These are phyloP conservation scores for Porcisia hertigi DNA, from an alignment of 208 protist species.

Conservation along the genomic window DNA sequence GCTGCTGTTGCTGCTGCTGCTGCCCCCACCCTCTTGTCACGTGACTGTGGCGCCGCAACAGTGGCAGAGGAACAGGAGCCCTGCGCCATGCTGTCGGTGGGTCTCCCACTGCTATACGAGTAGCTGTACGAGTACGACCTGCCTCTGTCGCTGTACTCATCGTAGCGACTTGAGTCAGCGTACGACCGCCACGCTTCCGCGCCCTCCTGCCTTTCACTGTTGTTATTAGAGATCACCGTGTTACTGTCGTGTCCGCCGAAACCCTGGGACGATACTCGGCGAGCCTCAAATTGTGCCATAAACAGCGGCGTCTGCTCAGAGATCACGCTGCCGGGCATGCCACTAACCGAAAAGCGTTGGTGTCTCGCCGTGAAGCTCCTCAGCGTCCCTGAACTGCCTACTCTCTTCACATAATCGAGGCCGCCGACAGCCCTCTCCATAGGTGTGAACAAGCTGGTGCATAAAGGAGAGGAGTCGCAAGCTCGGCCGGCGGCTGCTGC, in stretches of 20 bases:
- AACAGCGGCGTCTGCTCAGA: slow-evolving; percentile 4
- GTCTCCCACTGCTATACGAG: slow-evolving; percentile 11
- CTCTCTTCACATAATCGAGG: slow-evolving; percentile 2
- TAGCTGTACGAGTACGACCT: slow-evolving; percentile 20
- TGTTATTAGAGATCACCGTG: background rate
- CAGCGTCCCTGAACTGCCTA: slow-evolving; percentile 5
- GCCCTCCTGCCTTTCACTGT: background rate
- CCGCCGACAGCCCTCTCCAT: background rate
- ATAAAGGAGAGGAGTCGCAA: background rate
- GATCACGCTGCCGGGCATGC: background rate
- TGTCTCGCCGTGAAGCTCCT: slow-evolving; percentile 2
- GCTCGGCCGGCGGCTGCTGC: background rate
- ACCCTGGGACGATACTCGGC: slow-evolving; percentile 3
- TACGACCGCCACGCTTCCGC: background rate
- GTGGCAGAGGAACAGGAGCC: background rate
- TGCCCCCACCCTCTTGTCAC: background rate
- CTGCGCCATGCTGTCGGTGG: background rate
- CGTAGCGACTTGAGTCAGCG: background rate
- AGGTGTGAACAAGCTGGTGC: background rate
- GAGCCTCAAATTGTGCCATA: slow-evolving; percentile 25
- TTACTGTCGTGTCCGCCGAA: background rate
- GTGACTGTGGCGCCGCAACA: background rate
- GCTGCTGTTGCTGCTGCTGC: background rate
- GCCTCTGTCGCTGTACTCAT: background rate
- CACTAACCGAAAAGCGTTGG: slow-evolving; percentile 12